A percentile compares a stretch with the other conserved stretches of the same genome.
These are phyloP conservation scores for Solanum corneliomulleri DNA, from an alignment of 257 asterid species.

Conservation along the genomic window DNA sequence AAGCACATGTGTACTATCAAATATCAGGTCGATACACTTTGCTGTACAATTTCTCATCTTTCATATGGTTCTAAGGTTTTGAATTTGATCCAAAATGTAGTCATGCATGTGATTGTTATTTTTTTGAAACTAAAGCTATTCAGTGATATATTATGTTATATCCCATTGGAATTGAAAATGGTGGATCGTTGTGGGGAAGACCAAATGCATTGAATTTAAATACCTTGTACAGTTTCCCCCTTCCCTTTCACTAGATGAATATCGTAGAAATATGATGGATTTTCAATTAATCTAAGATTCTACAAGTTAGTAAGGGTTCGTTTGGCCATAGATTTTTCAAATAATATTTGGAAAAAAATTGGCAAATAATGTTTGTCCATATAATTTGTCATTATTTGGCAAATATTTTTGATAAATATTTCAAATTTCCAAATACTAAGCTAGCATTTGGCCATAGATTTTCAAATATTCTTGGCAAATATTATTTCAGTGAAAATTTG, in stretches of 20 bases:
- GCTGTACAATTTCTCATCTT: background rate
- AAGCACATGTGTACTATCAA: background rate
- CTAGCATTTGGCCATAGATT: no score
- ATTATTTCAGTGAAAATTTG: no score
- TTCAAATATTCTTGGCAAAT: no score
- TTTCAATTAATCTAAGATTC: background rate
- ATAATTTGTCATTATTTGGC: no score
- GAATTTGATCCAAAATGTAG: background rate
- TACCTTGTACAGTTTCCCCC: background rate
- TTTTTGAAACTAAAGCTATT: background rate
- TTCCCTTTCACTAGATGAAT: background rate
- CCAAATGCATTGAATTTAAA: background rate
- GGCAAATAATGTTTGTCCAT: no score
- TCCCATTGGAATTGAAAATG: background rate
- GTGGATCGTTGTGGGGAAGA: background rate
- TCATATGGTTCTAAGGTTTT: background rate
- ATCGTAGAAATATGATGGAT: background rate
- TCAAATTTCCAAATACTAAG: no score
- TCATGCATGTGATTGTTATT: background rate
- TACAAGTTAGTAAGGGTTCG: background rate
- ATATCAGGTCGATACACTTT: background rate
- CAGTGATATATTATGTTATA: background rate
- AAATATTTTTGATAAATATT: no score
- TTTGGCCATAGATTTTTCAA: no score
- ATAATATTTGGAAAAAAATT: no score